Base-by-base conservation (phyloP, 768 basidiomycete genomes). In the Auriscalpium orientale region DNA sequence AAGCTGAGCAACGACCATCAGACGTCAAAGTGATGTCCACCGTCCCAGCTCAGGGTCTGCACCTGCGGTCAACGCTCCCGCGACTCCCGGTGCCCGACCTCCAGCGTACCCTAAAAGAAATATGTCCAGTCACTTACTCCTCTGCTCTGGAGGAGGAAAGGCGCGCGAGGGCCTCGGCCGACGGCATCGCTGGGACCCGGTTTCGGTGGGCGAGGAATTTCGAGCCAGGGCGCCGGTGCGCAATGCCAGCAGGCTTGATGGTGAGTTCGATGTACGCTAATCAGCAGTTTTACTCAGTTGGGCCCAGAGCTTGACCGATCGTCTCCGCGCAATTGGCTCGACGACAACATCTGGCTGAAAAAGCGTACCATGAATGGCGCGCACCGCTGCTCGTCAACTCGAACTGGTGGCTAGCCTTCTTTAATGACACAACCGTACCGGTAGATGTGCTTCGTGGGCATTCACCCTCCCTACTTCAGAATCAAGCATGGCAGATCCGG, bases 371-470 rank as follows among this genome's bases (percentile, higher is more conserved):
- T 49, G 87, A 90, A 70, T 91, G 86, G 84, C 80, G 95, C 35
- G 81, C 82, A 0, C 93, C 95, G 0, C 73, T 98, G 11, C 75
- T 89, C 54, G 72, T 98, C 61, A 87, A 98, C 68, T 95, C 93
- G 3, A 98, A 97, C 66, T 98, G 94, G 94, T 98, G 95, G 95
- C 74, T 97, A 21, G 76, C 91, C 2, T 89, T 94, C 67, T 74
- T 78, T 45, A 84, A 95, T 58, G 93, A 97, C 69, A 65, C 77
- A 2, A 72, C 65, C 18, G 77, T 89, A 45, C 92, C 86, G 8
- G 69, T 66, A 8, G 48, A 64, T 2, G 68, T 72, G 7, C 54
- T 70, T 35, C 61, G 55, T 0, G 61, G 65, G 8, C 62, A 61
- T 54, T 45, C 37, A 13, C 63, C 64, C 9, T 58, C 56, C 40